Percentiles rank a stretch among this genome's conserved stretches.
These are phyloP conservation scores for Backusella mclennaniae DNA, from an alignment of 192 early-diverging fungal genomes.

Conservation along the genomic window DNA sequence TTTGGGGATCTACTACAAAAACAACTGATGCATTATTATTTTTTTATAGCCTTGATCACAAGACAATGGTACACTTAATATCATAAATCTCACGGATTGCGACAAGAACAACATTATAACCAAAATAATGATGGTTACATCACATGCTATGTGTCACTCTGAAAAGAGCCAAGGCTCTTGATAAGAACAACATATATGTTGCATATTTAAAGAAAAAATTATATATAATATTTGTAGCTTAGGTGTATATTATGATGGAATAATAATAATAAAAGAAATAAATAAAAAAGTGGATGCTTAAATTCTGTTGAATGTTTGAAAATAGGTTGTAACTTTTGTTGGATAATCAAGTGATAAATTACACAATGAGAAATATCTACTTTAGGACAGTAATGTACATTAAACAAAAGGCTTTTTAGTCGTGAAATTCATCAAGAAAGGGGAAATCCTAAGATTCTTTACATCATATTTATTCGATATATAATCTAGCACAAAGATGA, in stretches of 20 bases:
- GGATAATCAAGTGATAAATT: not conserved
- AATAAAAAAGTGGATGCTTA: too few relatives aligned
- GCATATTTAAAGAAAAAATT: not conserved
- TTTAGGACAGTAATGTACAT: not conserved
- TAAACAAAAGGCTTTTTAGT: not conserved
- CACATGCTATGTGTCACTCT: not conserved
- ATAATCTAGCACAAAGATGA: too few relatives aligned
- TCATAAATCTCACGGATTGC: conserved; percentile 3
- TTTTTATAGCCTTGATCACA: not conserved
- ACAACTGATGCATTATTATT: not conserved
- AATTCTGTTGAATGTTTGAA: not conserved
- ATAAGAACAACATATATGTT: not conserved
- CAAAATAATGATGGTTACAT: not conserved
- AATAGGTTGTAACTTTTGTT: not conserved
- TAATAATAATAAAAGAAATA: too few relatives aligned
- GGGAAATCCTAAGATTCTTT: too few relatives aligned
- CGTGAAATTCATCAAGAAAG: not conserved
- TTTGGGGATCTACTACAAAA: not conserved
- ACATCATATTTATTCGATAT: too few relatives aligned
- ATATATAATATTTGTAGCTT: not conserved
- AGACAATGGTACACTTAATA: not conserved
- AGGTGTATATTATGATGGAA: too few relatives aligned
- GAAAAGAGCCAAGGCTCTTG: not conserved
- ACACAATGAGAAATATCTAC: not conserved
- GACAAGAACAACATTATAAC: not conserved